Evolutionary conservation across 768 basidiomycete species (phyloP), one percentile per base, ranked within the genome.

Genomic region (Russula compacta): DNA sequence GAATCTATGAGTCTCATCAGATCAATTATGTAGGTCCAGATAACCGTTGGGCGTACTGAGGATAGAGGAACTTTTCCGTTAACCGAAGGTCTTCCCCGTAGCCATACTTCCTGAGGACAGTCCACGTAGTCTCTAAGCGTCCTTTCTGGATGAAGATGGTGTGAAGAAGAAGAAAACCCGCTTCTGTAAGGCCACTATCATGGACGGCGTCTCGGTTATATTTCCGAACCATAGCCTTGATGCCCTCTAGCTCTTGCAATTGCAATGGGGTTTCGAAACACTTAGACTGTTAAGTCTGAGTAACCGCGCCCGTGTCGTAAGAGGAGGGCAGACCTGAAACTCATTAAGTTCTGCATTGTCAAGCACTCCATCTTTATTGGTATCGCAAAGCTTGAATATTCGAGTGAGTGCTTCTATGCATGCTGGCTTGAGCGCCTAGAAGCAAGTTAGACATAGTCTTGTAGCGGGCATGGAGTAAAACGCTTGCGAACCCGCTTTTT

Each of bases 91-190:
- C 95, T 71, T 98, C 95, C 14, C 87, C 95, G 69, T 99, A 99
- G 4, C 95, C 95, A 71, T 97, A 98, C 70, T 85, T 92, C 63
- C 95, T 79, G 66, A 99, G 79, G 6, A 95, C 93, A 8, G 92
- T 95, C 95, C 95, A 99, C 1, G 95, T 98, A 32, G 95, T 98
- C 73, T 99, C 95, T 64, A 95, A 79, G 51, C 95, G 82, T 21
- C 95, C 95, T 44, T 87, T 85, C 74, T 95, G 95, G 58, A 99
- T 97, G 75, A 99, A 99, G 66, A 85, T 90, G 3, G 95, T 98
- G 72, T 98, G 93, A 12, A 99, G 83, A 70, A 90, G 95, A 42
- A 98, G 73, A 75, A 98, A 98, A 0, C 95, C 95, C 6, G 84
- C 82, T 75, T 97, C 92, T 4, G 95, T 98, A 63, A 99, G 77